A percentile compares a stretch with the other conserved stretches of the same genome.
These are phyloP conservation scores for Raddia guianensis DNA, from an alignment of 176 grass and related monocot species.

Conservation along the genomic window DNA sequence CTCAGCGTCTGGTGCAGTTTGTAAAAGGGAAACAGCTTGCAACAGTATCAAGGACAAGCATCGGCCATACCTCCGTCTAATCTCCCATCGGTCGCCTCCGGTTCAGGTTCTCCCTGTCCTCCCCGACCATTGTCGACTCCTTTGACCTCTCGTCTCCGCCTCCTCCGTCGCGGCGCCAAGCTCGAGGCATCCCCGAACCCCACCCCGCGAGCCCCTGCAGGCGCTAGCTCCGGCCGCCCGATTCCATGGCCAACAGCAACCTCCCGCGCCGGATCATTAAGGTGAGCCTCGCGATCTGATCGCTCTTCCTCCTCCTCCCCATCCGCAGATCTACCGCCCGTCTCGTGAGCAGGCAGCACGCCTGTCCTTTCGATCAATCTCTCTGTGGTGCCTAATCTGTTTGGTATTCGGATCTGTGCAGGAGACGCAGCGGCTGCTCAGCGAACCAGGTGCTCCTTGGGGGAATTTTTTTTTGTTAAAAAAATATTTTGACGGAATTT, in stretches of 20 bases:
- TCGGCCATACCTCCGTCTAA: neutral
- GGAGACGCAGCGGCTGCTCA: conserved; percentile 93
- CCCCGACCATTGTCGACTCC: conserved; percentile 23
- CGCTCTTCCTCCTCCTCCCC: neutral
- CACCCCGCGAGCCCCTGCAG: conserved; percentile 1
- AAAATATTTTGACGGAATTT: conserved; percentile 16
- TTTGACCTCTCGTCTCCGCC: conserved; percentile 34
- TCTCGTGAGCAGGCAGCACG: neutral
- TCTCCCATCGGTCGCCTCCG: neutral
- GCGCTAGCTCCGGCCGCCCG: conserved; percentile 26
- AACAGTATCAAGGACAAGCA: neutral
- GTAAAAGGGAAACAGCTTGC: neutral
- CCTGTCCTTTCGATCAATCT: neutral
- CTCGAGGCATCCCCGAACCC: conserved; percentile 18
- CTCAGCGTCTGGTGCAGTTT: neutral
- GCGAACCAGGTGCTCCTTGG: conserved; percentile 72
- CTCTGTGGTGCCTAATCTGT: conserved; percentile 2
- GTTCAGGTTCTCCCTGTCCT: neutral
- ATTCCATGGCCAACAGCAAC: conserved; percentile 86
- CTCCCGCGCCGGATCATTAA: conserved; percentile 97
- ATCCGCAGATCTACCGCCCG: conserved; percentile 7
- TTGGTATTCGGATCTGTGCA: conserved; percentile 55
- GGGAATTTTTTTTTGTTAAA: neutral
- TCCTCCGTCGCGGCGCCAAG: conserved; percentile 31
- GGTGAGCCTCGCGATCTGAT: conserved; percentile 50